These are phyloP conservation scores for Fusarium dimerum DNA, from an alignment of 2,329 filamentous ascomycete genomes.

Conservation along the genomic window DNA sequence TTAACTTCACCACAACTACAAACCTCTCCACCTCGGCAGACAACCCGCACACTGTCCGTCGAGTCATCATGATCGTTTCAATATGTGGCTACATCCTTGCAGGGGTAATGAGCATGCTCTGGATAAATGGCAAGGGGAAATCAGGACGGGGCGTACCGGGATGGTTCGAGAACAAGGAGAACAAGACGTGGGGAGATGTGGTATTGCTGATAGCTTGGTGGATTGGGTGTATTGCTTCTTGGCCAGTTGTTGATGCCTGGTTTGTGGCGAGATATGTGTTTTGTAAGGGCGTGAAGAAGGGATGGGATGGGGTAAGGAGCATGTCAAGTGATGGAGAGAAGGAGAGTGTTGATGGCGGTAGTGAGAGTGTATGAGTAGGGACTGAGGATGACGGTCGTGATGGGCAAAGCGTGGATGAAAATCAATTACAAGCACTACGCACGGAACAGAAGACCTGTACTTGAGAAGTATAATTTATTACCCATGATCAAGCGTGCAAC, in stretches of 20 bases:
- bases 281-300: background rate
- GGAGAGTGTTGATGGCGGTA: background rate
- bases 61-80: constrained; percentile 29
- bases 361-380: background rate
- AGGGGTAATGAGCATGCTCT: constrained; percentile 34
- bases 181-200: constrained; percentile 20
- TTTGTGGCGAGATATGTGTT: background rate
- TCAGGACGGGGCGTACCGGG: constrained; percentile 35
- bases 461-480: too few species aligned
- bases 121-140: constrained; percentile 32
- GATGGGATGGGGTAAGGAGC: background rate
- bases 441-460: too few species aligned
- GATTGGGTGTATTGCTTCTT: constrained; percentile 3
- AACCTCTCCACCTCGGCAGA: background rate
- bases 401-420: too few species aligned
- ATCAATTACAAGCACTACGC: too few species aligned
- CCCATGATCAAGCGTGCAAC: too few species aligned
- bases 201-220: constrained; percentile 31
- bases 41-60: constrained; percentile 11
- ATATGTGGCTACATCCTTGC: constrained; percentile 33
- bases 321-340: background rate
- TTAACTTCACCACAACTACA: background rate
- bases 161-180: constrained; percentile 34
- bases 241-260: background rate
- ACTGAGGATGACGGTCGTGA: background rate